Evolutionary conservation across 805 yeast species (phyloP).

Genomic region (Zygotorulaspora sp.): DNA sequence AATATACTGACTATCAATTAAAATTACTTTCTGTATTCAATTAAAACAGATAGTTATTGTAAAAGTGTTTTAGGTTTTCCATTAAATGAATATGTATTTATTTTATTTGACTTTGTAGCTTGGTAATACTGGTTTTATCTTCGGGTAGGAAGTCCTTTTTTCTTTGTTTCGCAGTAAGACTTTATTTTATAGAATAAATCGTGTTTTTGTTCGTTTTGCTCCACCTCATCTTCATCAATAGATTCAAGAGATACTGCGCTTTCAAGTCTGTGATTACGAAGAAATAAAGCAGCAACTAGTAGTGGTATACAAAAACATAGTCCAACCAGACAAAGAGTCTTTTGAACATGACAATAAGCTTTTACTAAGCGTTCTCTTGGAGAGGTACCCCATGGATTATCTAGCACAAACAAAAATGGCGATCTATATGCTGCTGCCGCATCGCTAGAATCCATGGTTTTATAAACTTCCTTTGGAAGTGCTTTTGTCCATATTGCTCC

Average conservation of each 20-base stretch:
- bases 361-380: slow-evolving; percentile 48
- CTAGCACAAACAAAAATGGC: slow-evolving; percentile 45
- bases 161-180: slow-evolving; percentile 3
- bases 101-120: too few relatives aligned
- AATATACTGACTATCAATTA: too few relatives aligned
- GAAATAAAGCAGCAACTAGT: slow-evolving; percentile 41
- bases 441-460: slow-evolving; percentile 35
- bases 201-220: slow-evolving; percentile 4
- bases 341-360: slow-evolving; percentile 53
- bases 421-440: slow-evolving; percentile 43
- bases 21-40: too few relatives aligned
- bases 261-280: slow-evolving; percentile 48
- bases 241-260: slow-evolving; percentile 16
- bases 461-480: slow-evolving; percentile 41
- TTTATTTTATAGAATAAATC: slow-evolving; percentile 6
- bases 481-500: slow-evolving; percentile 71
- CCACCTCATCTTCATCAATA: slow-evolving; percentile 3
- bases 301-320: slow-evolving; percentile 50
- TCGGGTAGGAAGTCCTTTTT: too few relatives aligned
- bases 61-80: too few relatives aligned
- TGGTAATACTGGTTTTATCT: too few relatives aligned
- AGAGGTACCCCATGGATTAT: slow-evolving; percentile 53
- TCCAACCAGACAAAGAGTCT: slow-evolving; percentile 49
- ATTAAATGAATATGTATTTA: too few relatives aligned
- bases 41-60: too few relatives aligned